These are phyloP conservation scores for Zalaria sp. DNA, from an alignment of 2,329 filamentous ascomycete genomes.

Conservation along the genomic window DNA sequence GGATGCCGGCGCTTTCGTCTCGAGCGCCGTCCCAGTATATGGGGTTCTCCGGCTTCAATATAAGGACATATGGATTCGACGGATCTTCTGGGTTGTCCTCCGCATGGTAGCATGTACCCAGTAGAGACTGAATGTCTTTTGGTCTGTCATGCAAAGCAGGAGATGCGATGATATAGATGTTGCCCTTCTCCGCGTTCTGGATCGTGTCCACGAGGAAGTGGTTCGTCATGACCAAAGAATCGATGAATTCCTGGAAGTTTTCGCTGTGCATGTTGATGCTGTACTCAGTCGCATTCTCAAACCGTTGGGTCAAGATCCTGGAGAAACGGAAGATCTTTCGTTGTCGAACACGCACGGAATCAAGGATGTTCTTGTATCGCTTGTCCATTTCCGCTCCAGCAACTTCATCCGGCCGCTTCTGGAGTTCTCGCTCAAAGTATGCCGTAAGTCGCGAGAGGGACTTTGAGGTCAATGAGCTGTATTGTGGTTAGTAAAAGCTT, in stretches of 20 bases:
- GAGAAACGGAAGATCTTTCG: constrained; percentile 94
- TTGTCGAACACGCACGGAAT: constrained; percentile 91
- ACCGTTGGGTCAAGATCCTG: constrained; percentile 76
- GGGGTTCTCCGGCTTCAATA: constrained; percentile 66
- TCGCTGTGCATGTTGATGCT: constrained; percentile 63
- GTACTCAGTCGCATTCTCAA: constrained; percentile 94
- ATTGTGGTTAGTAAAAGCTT: constrained; percentile 13
- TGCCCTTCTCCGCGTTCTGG: constrained; percentile 54
- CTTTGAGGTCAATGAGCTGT: constrained; percentile 73
- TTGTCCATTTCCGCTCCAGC: constrained; percentile 78
- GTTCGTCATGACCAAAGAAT: constrained; percentile 64
- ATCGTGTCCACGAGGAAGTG: constrained; percentile 75
- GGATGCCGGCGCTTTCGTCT: constrained; percentile 54
- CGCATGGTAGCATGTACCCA: constrained; percentile 64
- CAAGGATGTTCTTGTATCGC: constrained; percentile 86
- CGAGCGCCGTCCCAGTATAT: constrained; percentile 66
- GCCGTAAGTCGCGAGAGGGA: constrained; percentile 75
- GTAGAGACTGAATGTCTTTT: constrained; percentile 71
- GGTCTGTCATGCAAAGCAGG: constrained; percentile 60
- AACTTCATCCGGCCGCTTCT: constrained; percentile 70
- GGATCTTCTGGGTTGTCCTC: constrained; percentile 58
- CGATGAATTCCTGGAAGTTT: constrained; percentile 61
- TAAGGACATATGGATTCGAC: constrained; percentile 69
- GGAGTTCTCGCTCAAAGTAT: constrained; percentile 85
- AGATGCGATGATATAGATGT: constrained; percentile 63